Evolutionary conservation across 305 asterid genomes (phyloP), one percentile per base, ranked within the genome.

Genomic region (Striga hermonthica): DNA sequence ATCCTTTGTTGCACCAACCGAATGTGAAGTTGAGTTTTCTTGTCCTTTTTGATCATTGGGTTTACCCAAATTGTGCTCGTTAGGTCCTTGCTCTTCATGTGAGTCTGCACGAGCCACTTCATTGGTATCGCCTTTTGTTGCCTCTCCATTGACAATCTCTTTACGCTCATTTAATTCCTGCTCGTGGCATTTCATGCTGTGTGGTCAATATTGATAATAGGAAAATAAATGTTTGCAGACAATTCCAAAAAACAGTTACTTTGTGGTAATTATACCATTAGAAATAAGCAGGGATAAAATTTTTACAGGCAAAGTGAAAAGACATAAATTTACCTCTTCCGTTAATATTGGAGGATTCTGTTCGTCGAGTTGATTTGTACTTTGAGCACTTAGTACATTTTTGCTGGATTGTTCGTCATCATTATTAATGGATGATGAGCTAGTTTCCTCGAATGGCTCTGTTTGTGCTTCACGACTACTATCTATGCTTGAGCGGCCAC

Each of bases 381-480:
- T 34, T 34, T 56, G 61, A 66, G 50, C 53, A 55, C 37, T 49
- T 49, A 49, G 3, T 12, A 4, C 15, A 12, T 12, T 15, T 49
- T 49, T 50, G 16, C 57, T 68, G 71, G 52, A 28, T 41, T 62
- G 11, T 57, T 61, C 61, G 39, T 57, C 38, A 13, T 61, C 47
- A 8, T 22, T 59, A 58, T 14, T 47, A 39, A 49, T 34, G 48
- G 66, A 56, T 38, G 53, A 34, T 2, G 71, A 55, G 55, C 39
- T 55, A 35, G 65, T 53, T 70, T 65, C 74, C 57, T 56, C 69
- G 4, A 6, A 41, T 37, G 36, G 57, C 35, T 50, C 35, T 15
- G 57, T 31, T 4, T 14, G 40, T 66, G 78, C 49, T 49, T 67
- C 81, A 13, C 60, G 36, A 60, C 60, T 57, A 7, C 34, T 43